Conservation (phyloP, 345 rosid genomes). For the Nephelium lappaceum region DNA sequence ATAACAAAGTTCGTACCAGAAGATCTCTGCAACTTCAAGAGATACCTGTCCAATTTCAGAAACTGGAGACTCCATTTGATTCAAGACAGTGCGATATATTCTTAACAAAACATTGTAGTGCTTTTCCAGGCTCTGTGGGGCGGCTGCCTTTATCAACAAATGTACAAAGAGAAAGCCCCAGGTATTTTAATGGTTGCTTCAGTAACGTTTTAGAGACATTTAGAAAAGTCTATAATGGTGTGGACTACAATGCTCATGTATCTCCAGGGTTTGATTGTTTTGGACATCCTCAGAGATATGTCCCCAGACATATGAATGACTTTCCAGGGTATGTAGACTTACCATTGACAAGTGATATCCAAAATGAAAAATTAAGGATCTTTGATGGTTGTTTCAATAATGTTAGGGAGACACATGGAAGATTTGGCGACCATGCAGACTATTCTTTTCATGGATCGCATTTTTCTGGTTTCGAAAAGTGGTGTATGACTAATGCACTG, state of each 20-base stretch:
- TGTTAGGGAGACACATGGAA: not conserved
- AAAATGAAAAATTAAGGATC: not conserved
- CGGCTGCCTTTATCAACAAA: not conserved
- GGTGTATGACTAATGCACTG: not conserved
- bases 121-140: not conserved
- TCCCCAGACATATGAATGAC: not conserved
- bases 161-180: not conserved
- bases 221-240: no score
- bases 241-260: not conserved
- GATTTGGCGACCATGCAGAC: not conserved
- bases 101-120: not conserved
- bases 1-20: not conserved
- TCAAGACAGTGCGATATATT: not conserved
- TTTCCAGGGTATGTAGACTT: not conserved
- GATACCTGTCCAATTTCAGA: conserved; percentile 9
- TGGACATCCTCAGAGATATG: not conserved
- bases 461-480: not conserved
- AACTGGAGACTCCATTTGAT: not conserved
- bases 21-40: not conserved
- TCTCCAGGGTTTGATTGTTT: not conserved
- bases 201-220: not conserved
- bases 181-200: not conserved
- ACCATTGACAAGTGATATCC: not conserved
- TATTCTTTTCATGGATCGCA: not conserved
- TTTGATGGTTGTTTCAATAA: not conserved